Conservation (phyloP, 768 basidiomycete genomes). For the Coprinopsis marcescibilis region DNA sequence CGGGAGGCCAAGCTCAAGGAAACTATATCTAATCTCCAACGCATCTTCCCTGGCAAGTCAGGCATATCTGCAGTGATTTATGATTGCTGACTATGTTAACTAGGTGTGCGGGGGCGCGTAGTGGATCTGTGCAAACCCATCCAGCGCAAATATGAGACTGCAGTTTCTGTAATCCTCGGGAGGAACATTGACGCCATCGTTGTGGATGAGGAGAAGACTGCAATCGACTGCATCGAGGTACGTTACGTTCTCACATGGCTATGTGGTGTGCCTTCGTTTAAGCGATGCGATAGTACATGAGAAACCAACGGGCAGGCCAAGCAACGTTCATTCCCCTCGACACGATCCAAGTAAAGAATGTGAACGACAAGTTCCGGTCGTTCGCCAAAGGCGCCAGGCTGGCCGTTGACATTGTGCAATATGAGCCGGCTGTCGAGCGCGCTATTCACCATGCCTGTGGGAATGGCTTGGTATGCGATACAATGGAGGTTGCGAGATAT, state of each 20-base stretch:
- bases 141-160: conserved; percentile 84
- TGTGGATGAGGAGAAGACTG: conserved; percentile 94
- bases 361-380: conserved; percentile 91
- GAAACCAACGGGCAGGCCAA: conserved; percentile 90
- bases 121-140: conserved; percentile 94
- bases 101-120: conserved; percentile 89
- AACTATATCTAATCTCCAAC: conserved; percentile 73
- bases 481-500: conserved; percentile 86
- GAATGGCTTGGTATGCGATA: conserved; percentile 91
- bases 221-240: conserved; percentile 96
- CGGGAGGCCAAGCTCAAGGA: conserved; percentile 82
- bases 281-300: conserved; percentile 64
- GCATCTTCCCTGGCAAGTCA: conserved; percentile 76
- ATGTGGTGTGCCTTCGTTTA: not conserved
- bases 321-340: conserved; percentile 99
- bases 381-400: conserved; percentile 84
- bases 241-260: conserved; percentile 9
- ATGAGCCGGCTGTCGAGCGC: conserved; percentile 79
- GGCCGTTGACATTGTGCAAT: conserved; percentile 81
- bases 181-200: conserved; percentile 94
- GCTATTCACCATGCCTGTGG: conserved; percentile 98
- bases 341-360: conserved; percentile 89
- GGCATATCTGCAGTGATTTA: not conserved
- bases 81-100: not conserved
- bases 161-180: conserved; percentile 88